Base-by-base conservation (phyloP, 306 rosid species). In the Crotalaria pallida region DNA sequence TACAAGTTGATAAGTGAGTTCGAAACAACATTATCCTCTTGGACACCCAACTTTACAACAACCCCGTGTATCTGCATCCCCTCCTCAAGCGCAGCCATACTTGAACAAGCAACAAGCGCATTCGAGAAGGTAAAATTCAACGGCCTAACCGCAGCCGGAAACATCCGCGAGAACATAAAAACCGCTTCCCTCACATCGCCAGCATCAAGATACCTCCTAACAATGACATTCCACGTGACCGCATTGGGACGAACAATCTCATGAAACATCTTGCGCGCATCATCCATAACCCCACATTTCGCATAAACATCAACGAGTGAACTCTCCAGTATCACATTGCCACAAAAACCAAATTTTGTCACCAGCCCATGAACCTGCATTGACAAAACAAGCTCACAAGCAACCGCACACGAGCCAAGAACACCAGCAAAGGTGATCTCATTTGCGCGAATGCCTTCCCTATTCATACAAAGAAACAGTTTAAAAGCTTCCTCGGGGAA, bases 221-320 rank as follows among this genome's bases (percentile, higher is more conserved):
- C 94, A 27, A 88, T 77, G 58, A 90, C 89, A 86, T 90, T 90
- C 92, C 94, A 90, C 19, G 92, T 82, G 66, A 90, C 79, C 18
- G 73, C 88, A 90, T 77, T 90, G 3, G 83, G 92, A 44, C 44
- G 58, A 1, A 69, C 72, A 10, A 90, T 88, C 75, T 86, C 96
- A 67, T 79, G 34, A 77, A 90, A 90, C 83, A 85, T 83, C 62
- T 40, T 81, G 18, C 84, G 79, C 2, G 92, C 84, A 72, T 84
- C 88, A 34, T 15, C 15, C 66, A 90, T 88, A 50, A 69, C 59
- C 72, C 65, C 48, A 4, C 94, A 90, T 67, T 82, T 90, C 5
- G 77, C 96, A 57, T 88, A 90, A 21, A 84, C 77, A 76, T 90
- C 96, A 59, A 88, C 94, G 58, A 90, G 84, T 2, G 96, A 84